Conservation (phyloP, 768 basidiomycete genomes). For the Auricularia sp. region DNA sequence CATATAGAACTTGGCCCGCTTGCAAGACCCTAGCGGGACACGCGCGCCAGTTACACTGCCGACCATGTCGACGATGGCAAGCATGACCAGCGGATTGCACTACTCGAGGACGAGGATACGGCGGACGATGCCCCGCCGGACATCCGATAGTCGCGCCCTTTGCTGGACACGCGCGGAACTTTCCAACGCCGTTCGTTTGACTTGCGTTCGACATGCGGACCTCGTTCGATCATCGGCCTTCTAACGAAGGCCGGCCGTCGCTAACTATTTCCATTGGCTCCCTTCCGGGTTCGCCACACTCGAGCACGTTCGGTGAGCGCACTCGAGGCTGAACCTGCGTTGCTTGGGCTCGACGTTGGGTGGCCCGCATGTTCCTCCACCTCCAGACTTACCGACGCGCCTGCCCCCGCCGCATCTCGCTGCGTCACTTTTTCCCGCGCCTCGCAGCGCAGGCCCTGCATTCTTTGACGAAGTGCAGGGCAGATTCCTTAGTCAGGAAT, state of each 20-base stretch:
- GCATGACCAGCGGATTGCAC: constrained; percentile 8
- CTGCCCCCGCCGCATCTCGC: too few species aligned
- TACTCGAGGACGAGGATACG: constrained; percentile 21
- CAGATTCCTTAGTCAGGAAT: background rate
- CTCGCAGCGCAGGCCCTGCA: background rate
- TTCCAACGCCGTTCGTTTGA: too few species aligned
- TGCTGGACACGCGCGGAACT: constrained; percentile 10
- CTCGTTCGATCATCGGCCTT: background rate
- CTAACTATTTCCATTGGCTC: background rate
- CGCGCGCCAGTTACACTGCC: background rate
- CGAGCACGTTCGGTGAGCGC: background rate
- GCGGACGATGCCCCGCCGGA: constrained; percentile 43
- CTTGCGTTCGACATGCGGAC: background rate
- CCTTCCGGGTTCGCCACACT: background rate
- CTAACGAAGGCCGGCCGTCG: background rate
- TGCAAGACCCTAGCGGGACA: background rate
- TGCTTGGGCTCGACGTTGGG: too few species aligned
- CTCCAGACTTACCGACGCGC: background rate
- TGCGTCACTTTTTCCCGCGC: background rate
- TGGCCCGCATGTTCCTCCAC: too few species aligned
- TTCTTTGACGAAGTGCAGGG: constrained; percentile 1
- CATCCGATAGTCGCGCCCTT: constrained; percentile 47
- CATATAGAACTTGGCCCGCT: background rate
- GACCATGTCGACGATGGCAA: constrained; percentile 1
- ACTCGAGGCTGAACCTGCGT: background rate